Evolutionary conservation across 1,284 basidiomycete genomes (phyloP).

Genomic region (Marasmius oreades): DNA sequence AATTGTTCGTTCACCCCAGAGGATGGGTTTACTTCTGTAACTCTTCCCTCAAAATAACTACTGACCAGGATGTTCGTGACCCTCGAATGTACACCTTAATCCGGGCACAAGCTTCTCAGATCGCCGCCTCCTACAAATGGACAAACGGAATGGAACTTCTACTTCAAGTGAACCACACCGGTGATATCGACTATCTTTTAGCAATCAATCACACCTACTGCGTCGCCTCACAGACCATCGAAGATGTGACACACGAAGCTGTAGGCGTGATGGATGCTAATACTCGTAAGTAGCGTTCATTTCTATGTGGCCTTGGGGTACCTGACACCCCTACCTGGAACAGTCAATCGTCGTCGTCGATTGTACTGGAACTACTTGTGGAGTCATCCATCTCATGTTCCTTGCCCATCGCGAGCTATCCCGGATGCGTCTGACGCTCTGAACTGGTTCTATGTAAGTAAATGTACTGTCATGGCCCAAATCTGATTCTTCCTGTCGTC

Average conservation of each 20-base stretch:
- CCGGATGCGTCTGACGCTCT: constrained; percentile 46
- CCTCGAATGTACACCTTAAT: constrained; percentile 24
- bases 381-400: constrained; percentile 43
- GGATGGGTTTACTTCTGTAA: constrained; percentile 51
- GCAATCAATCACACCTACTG: constrained; percentile 39
- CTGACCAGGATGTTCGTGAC: constrained; percentile 45
- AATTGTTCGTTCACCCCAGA: constrained; percentile 32
- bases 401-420: constrained; percentile 34
- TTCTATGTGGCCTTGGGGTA: constrained; percentile 6
- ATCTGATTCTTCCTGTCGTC: constrained; percentile 1
- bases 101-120: constrained; percentile 23
- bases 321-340: not conserved
- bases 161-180: constrained; percentile 23
- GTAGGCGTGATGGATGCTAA: constrained; percentile 23
- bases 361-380: constrained; percentile 51
- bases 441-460: constrained; percentile 44
- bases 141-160: constrained; percentile 39
- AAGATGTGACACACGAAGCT: constrained; percentile 28
- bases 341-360: constrained; percentile 42
- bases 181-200: constrained; percentile 25
- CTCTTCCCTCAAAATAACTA: constrained; percentile 32
- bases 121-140: constrained; percentile 17
- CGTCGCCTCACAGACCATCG: constrained; percentile 34
- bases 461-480: not conserved
- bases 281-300: constrained; percentile 19